Percentiles rank a stretch among this genome's conserved stretches.
These are phyloP conservation scores for Meripilus lineatus DNA, from an alignment of 1,284 basidiomycete genomes.

Conservation along the genomic window DNA sequence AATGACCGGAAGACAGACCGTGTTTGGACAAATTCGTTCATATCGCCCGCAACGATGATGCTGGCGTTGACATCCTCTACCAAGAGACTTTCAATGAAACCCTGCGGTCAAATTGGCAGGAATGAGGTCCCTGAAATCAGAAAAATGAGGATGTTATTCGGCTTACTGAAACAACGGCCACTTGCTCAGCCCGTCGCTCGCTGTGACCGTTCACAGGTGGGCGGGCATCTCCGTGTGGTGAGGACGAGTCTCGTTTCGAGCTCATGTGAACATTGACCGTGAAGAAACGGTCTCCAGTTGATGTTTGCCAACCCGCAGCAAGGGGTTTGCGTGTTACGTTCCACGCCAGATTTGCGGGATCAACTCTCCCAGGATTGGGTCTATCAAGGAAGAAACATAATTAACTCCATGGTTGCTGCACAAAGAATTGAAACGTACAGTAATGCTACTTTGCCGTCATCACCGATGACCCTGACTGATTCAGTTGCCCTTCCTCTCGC, in stretches of 20 bases:
- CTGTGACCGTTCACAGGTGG: conserved; percentile 54
- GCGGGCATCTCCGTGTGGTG: conserved; percentile 51
- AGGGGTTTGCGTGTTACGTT: conserved; percentile 57
- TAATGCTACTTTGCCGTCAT: conserved; percentile 16
- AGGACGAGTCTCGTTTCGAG: conserved; percentile 54
- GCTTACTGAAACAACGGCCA: conserved; percentile 43
- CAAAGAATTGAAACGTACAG: conserved; percentile 10
- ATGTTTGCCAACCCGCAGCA: conserved; percentile 52
- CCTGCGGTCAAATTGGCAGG: conserved; percentile 27
- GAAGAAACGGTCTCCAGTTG: conserved; percentile 43
- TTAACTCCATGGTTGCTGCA: background rate
- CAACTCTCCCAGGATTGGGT: conserved; percentile 60
- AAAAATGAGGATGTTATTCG: background rate
- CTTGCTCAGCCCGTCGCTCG: conserved; percentile 45
- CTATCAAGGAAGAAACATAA: conserved; percentile 23
- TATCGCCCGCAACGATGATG: conserved; percentile 56
- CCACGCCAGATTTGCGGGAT: conserved; percentile 54
- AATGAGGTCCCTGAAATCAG: background rate
- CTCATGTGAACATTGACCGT: conserved; percentile 59
- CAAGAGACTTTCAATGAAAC: conserved; percentile 46
- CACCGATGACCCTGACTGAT: conserved; percentile 14
- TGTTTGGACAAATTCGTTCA: conserved; percentile 57
- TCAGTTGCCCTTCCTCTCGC: conserved; percentile 21
- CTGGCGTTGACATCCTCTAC: conserved; percentile 40
- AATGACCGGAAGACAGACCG: conserved; percentile 47